A percentile compares a stretch with the other conserved stretches of the same genome.
Conservation (phyloP, 2,329 filamentous ascomycete species). For the Pseudogymnoascus sp. region DNA sequence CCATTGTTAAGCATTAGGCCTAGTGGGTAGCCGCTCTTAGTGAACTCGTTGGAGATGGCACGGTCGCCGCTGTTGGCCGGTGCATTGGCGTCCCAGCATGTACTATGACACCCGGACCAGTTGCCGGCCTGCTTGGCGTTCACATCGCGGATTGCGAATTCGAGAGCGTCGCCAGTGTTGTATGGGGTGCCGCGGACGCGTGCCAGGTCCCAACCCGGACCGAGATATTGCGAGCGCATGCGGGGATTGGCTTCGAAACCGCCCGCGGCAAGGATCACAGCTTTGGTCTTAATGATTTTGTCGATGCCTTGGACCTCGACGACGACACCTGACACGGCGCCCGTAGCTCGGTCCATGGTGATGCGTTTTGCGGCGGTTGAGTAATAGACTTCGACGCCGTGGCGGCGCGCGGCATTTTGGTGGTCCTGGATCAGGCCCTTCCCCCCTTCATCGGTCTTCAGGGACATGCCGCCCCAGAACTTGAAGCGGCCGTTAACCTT, state of each 20-base stretch:
- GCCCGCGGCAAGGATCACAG: constrained; percentile 50
- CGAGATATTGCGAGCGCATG: constrained; percentile 46
- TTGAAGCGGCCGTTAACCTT: constrained; percentile 51
- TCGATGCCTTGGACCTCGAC: constrained; percentile 20
- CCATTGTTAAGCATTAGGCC: constrained; percentile 56
- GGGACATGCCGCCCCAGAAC: constrained; percentile 60
- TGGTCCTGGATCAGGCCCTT: constrained; percentile 50
- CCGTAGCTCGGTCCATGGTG: constrained; percentile 26
- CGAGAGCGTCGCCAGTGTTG: constrained; percentile 53
- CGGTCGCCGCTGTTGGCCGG: constrained; percentile 47
- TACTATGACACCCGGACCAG: constrained; percentile 54
- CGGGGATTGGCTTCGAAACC: constrained; percentile 56
- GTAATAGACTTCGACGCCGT: constrained; percentile 4
- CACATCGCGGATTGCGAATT: constrained; percentile 44
- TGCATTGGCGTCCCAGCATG: constrained; percentile 54
- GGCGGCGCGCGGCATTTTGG: constrained; percentile 25
- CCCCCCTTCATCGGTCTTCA: constrained; percentile 52
- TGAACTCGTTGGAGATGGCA: constrained; percentile 57
- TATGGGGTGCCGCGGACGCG: constrained; percentile 56
- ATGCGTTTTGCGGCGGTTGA: constrained; percentile 40
- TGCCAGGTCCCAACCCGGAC: constrained; percentile 56
- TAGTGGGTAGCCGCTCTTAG: constrained; percentile 61
- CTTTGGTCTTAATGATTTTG: constrained; percentile 29
- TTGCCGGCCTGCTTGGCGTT: constrained; percentile 47
- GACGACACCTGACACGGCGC: constrained; percentile 29